A percentile compares a stretch with the other conserved stretches of the same genome.
Evolutionary conservation across 2,329 filamentous ascomycete species (phyloP).

Genomic region (Alternaria ventricosa): DNA sequence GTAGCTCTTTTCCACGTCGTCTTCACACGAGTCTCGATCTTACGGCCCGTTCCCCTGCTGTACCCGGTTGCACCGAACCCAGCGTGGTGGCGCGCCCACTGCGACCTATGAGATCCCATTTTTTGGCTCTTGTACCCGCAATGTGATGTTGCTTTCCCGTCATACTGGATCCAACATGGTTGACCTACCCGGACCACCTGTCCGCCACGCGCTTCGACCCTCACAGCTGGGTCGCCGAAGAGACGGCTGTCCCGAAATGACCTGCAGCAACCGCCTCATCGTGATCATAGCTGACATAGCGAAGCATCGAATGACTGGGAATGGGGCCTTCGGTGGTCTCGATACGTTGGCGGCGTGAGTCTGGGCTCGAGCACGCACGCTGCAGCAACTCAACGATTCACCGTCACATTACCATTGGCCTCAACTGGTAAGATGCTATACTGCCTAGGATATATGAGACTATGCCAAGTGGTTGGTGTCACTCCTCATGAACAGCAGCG

Average conservation of each 20-base stretch:
- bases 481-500: neutral
- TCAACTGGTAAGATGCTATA: neutral
- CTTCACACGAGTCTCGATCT: neutral
- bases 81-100: conserved; percentile 18
- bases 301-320: neutral
- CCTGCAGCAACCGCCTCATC: neutral
- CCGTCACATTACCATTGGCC: neutral
- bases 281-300: neutral
- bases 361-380: neutral
- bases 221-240: conserved; percentile 6
- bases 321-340: neutral
- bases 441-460: neutral
- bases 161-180: neutral
- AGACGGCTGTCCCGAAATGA: conserved; percentile 6
- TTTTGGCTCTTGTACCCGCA: conserved; percentile 11
- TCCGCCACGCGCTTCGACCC: conserved; percentile 1
- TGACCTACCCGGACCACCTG: conserved; percentile 7
- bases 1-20: neutral
- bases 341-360: neutral
- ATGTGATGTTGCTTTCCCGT: neutral
- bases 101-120: conserved; percentile 11
- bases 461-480: neutral
- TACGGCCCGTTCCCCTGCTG: neutral
- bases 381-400: neutral
- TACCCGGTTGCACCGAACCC: conserved; percentile 20